Conservation (phyloP, 345 rosid genomes). For the Populus alba region DNA sequence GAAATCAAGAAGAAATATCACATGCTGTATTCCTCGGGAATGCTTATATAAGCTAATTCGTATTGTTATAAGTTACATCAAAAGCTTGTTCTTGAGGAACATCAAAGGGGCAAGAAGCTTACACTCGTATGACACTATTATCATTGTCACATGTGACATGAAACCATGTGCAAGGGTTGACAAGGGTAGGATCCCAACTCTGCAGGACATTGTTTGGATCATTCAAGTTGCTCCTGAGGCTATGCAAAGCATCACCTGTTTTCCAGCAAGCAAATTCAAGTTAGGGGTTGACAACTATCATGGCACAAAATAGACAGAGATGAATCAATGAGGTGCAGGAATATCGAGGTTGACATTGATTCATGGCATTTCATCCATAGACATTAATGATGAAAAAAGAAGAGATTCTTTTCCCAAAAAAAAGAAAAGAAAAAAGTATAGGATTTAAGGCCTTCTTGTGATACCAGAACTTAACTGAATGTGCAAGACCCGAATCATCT, state of each 20-base stretch:
- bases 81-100: constrained; percentile 3
- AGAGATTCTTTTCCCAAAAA: not conserved
- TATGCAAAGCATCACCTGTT: constrained; percentile 96
- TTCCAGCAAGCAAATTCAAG: not conserved
- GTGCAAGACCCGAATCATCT: not conserved
- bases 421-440: not conserved
- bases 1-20: constrained; percentile 9
- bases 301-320: not conserved
- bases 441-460: not conserved
- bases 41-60: constrained; percentile 1
- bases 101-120: constrained; percentile 21
- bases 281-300: not conserved
- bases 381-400: not conserved
- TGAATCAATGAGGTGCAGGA: not conserved
- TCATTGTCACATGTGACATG: constrained; percentile 96
- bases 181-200: constrained; percentile 99
- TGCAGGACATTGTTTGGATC: constrained; percentile 94
- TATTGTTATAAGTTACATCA: not conserved
- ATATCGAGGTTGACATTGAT: not conserved
- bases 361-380: not conserved
- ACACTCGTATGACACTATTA: constrained; percentile 95
- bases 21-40: not conserved
- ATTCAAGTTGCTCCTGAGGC: constrained; percentile 57
- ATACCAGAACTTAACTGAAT: not conserved
- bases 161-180: constrained; percentile 96